These are phyloP conservation scores for Chionographis japonica DNA, from an alignment of 106 monocot species.

Conservation along the genomic window DNA sequence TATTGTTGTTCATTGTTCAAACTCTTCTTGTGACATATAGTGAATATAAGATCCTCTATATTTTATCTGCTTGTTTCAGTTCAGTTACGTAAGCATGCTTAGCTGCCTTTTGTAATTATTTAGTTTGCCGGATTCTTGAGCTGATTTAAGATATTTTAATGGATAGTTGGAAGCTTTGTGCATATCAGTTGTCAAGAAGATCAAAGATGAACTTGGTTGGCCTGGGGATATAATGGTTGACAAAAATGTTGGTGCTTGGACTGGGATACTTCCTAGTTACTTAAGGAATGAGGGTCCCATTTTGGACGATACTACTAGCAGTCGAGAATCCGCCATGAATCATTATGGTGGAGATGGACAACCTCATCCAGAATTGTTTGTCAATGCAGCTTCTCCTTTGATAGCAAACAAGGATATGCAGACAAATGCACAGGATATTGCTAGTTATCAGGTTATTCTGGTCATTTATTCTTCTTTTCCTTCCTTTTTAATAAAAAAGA, in stretches of 20 bases:
- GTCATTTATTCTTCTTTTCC: not conserved
- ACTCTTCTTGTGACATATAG: too few relatives aligned
- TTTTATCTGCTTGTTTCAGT: too few relatives aligned
- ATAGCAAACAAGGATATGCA: conserved; percentile 17
- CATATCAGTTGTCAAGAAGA: conserved; percentile 49
- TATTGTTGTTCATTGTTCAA: too few relatives aligned
- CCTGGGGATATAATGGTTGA: conserved; percentile 54
- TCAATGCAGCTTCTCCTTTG: conserved; percentile 2
- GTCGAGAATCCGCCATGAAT: not conserved
- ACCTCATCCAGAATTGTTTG: conserved; percentile 4
- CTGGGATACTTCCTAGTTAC: conserved; percentile 60
- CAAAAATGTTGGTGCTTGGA: conserved; percentile 57
- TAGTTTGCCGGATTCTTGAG: not conserved
- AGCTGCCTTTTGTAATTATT: too few relatives aligned
- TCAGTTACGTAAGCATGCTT: not conserved
- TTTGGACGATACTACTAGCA: conserved; percentile 1
- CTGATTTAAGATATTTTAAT: conserved; percentile 11
- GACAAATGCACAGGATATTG: conserved; percentile 53
- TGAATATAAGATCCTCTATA: too few relatives aligned
- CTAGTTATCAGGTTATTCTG: conserved; percentile 78
- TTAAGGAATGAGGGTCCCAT: conserved; percentile 19
- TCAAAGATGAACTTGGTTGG: conserved; percentile 57
- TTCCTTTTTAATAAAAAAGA: too few relatives aligned
- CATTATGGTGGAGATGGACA: conserved; percentile 3
- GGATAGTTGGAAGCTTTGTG: conserved; percentile 59